Conservation (phyloP, 1,284 basidiomycete genomes). For the Hymenochaete sp. region DNA sequence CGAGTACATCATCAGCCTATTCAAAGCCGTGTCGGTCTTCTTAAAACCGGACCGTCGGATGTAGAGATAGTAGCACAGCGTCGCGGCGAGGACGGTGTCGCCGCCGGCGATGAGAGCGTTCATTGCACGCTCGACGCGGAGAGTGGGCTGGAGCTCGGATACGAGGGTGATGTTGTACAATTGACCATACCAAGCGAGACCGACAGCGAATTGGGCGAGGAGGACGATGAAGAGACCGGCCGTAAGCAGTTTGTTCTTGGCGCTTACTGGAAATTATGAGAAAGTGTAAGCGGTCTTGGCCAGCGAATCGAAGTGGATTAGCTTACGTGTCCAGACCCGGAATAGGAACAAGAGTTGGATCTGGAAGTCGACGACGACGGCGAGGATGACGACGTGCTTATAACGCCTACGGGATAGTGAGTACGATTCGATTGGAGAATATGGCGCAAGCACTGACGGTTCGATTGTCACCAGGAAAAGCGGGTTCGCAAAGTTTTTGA, state of each 20-base stretch:
- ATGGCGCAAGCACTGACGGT: background rate
- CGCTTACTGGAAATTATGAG: background rate
- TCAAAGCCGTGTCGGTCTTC: slow-evolving; percentile 28
- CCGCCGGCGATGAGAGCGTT: slow-evolving; percentile 18
- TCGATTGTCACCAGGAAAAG: background rate
- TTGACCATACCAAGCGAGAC: slow-evolving; percentile 15
- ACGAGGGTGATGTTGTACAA: background rate
- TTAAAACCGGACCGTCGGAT: slow-evolving; percentile 23
- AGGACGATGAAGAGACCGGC: background rate
- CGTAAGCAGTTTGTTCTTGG: background rate
- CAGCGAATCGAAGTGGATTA: background rate
- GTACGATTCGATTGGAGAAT: background rate
- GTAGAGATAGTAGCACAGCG: slow-evolving; percentile 32
- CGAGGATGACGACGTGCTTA: background rate
- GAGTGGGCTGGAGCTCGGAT: slow-evolving; percentile 36
- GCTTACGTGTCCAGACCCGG: slow-evolving; percentile 1
- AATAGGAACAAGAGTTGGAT: slow-evolving; percentile 3
- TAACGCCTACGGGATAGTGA: background rate
- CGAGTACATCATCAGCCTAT: slow-evolving; percentile 34
- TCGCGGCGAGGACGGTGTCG: slow-evolving; percentile 33
- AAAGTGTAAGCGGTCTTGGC: background rate
- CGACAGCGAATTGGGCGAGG: background rate
- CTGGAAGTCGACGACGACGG: background rate
- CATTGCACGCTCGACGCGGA: slow-evolving; percentile 31
- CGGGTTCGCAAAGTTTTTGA: slow-evolving; percentile 6